Conservation (phyloP, 768 basidiomycete genomes). For the Tephrocybe sp. region DNA sequence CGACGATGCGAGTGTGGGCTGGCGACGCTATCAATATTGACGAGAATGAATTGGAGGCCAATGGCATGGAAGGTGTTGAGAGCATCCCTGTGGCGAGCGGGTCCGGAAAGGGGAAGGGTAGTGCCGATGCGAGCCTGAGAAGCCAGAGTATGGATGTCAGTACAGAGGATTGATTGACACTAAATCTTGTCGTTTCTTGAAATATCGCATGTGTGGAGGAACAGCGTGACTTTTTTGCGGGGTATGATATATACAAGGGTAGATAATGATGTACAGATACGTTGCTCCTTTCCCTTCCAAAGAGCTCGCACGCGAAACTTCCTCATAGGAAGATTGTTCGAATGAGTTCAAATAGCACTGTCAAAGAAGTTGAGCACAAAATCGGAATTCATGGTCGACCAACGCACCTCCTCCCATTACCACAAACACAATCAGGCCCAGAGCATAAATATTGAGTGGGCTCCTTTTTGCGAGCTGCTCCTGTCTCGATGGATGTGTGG, state of each 20-base stretch:
- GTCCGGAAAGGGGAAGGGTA: conserved; percentile 30
- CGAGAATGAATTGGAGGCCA: conserved; percentile 80
- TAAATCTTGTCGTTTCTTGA: conserved; percentile 1
- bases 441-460: conserved; percentile 72
- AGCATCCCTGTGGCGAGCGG: conserved; percentile 24
- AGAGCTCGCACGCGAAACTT: not conserved
- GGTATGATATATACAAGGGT: conserved; percentile 14
- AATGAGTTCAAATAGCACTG: conserved; percentile 74
- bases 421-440: conserved; percentile 74
- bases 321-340: conserved; percentile 62
- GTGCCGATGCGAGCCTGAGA: conserved; percentile 39
- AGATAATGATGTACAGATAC: conserved; percentile 15
- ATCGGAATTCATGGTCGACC: not conserved
- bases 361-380: not conserved
- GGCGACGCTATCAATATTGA: conserved; percentile 85
- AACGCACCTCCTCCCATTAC: conserved; percentile 75
- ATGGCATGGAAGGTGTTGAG: conserved; percentile 77
- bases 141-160: conserved; percentile 65
- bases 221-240: not conserved
- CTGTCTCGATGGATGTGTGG: conserved; percentile 67
- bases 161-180: conserved; percentile 43
- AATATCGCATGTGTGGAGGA: not conserved
- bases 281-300: not conserved
- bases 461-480: conserved; percentile 70
- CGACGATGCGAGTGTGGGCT: conserved; percentile 91